These are phyloP conservation scores for Dactylis glomerata DNA, from an alignment of 176 grass and related monocot genomes.

Conservation along the genomic window DNA sequence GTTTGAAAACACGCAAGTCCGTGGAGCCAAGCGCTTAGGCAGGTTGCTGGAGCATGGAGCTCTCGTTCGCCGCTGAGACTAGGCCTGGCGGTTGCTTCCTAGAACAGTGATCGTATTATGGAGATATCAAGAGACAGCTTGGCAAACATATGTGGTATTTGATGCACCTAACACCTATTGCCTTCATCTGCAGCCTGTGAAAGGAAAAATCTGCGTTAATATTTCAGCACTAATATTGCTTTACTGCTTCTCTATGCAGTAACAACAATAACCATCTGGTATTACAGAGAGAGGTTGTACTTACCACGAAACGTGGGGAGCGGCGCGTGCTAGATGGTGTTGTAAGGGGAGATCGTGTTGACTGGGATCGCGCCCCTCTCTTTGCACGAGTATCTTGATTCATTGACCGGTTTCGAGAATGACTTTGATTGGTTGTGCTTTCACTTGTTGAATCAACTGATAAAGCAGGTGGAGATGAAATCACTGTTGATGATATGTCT, in stretches of 20 bases:
- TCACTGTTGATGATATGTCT: slow-evolving; percentile 25
- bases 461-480: slow-evolving; percentile 37
- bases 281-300: not conserved
- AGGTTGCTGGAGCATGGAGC: not conserved
- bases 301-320: slow-evolving; percentile 49
- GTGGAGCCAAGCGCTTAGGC: not conserved
- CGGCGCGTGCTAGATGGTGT: slow-evolving; percentile 11
- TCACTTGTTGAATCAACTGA: slow-evolving; percentile 43
- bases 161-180: not conserved
- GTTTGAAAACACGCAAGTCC: not conserved
- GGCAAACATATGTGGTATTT: not conserved
- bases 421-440: slow-evolving; percentile 3
- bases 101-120: not conserved
- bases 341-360: slow-evolving; percentile 14
- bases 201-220: not conserved
- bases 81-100: no score
- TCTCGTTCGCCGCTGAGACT: not conserved
- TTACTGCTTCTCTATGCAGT: not conserved
- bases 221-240: not conserved
- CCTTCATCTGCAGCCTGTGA: not conserved
- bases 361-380: not conserved
- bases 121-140: not conserved
- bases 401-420: slow-evolving; percentile 14
- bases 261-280: not conserved
- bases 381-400: slow-evolving; percentile 25